phyloP scores from a whole-genome alignment of 2,329 filamentous ascomycete species.

The Verticillium klebahnii region DNA sequence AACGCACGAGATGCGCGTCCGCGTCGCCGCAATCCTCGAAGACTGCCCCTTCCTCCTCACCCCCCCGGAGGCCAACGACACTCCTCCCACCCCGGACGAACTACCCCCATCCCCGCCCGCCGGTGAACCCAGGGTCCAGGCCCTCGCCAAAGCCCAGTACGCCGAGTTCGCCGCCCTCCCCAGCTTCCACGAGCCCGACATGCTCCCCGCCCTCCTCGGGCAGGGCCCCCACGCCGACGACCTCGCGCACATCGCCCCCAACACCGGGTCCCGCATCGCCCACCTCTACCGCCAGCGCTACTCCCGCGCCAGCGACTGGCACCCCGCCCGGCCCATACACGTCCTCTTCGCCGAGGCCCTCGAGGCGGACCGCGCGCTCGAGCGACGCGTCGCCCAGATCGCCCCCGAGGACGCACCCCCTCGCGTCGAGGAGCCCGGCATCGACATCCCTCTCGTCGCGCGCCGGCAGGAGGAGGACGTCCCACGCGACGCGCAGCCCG shows the following conservation, averaged over 20 bases:
- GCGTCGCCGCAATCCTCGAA: constrained; percentile 8
- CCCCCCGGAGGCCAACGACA: not conserved
- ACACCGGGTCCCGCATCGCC: not conserved
- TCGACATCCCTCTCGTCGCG: not conserved
- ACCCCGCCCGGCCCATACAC: constrained; percentile 4
- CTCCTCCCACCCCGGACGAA: not conserved
- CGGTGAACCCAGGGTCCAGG: not conserved
- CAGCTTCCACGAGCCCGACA: not conserved
- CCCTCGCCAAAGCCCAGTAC: not conserved
- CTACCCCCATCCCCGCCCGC: not conserved
- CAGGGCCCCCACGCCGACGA: not conserved
- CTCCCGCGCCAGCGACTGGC: not conserved
- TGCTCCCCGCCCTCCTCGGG: not conserved
- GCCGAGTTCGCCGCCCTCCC: not conserved
- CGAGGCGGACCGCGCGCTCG: constrained; percentile 5
- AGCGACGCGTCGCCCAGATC: not conserved
- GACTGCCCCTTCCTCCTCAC: not conserved
- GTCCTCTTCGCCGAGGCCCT: constrained; percentile 1
- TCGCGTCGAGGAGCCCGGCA: not conserved
- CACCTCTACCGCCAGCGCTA: not conserved
- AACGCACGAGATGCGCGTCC: constrained; percentile 21
- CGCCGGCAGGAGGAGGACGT: not conserved
- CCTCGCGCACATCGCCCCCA: not conserved
- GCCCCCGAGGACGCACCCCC: not conserved
- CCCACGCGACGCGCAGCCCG: not conserved